Conservation (phyloP, 306 rosid species). For the Rosa rugosa region DNA sequence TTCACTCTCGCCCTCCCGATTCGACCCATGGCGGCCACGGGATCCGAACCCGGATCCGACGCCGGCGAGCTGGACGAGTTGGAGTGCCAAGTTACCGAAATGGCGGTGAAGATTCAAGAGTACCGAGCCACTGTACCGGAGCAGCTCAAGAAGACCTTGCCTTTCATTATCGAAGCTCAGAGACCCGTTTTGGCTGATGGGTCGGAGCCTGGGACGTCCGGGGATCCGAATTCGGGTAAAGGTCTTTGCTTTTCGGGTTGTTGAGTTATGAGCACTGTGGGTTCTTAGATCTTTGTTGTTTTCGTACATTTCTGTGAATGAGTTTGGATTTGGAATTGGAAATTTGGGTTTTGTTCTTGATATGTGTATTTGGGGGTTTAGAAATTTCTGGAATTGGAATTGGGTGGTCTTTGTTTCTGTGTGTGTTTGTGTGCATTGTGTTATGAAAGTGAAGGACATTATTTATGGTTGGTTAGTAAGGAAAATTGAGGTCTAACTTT, state of each 20-base stretch:
- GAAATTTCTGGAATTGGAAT: not conserved
- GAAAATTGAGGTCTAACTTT: not conserved
- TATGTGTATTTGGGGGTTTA: not conserved
- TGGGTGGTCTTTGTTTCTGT: not conserved
- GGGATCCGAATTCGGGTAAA: constrained; percentile 29
- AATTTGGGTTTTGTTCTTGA: not conserved
- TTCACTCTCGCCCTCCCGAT: not conserved
- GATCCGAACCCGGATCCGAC: constrained; percentile 28
- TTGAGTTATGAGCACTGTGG: not conserved
- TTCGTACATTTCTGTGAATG: not conserved
- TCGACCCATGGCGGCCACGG: constrained; percentile 35
- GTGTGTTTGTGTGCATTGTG: not conserved
- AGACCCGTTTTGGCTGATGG: constrained; percentile 38
- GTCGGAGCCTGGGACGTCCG: constrained; percentile 32
- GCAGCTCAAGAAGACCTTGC: constrained; percentile 52
- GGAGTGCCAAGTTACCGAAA: constrained; percentile 54
- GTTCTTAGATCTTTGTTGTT: not conserved
- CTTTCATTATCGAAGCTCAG: constrained; percentile 49
- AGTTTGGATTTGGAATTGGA: not conserved
- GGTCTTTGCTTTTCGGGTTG: not conserved
- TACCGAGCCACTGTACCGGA: constrained; percentile 61
- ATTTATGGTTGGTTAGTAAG: not conserved
- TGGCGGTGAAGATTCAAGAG: constrained; percentile 60
- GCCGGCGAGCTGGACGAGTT: constrained; percentile 42
- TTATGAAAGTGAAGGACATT: not conserved